phyloP scores from a whole-genome alignment of 2,329 filamentous ascomycete species.

The Epicoccum nigrum region DNA sequence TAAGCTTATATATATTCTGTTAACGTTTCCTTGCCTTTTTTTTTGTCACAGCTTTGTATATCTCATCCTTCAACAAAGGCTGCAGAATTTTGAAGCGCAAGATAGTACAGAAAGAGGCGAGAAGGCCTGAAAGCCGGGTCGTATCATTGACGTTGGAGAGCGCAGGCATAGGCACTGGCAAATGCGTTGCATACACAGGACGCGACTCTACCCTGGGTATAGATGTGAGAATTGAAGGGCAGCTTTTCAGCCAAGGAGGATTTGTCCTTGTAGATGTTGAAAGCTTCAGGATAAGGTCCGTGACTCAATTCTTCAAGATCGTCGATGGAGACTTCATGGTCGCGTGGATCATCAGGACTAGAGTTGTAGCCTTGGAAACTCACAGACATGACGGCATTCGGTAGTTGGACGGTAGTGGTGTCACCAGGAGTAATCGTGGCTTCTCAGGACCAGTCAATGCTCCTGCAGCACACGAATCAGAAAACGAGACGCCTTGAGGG shows the following conservation, averaged over 20 bases:
- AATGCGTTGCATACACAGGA: conserved; percentile 1
- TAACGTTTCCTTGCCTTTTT: not conserved
- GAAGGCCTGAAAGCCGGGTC: not conserved
- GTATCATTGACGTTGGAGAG: not conserved
- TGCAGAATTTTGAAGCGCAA: no score
- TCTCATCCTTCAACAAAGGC: no score
- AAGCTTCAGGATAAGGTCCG: not conserved
- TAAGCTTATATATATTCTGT: no score
- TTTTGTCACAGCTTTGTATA: no score
- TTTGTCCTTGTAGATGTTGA: not conserved
- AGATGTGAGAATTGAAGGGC: not conserved
- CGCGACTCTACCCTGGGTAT: not conserved
- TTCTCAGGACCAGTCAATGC: no score
- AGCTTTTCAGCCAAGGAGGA: not conserved
- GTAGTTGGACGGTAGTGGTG: not conserved
- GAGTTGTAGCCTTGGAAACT: not conserved
- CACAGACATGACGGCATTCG: not conserved
- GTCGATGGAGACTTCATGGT: not conserved
- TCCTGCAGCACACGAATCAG: not conserved
- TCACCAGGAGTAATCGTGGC: not conserved
- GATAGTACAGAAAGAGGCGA: not conserved
- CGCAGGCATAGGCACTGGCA: not conserved
- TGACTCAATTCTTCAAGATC: not conserved
- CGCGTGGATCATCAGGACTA: not conserved
- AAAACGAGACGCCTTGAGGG: not conserved